Evolutionary conservation across 805 yeast species (phyloP), one percentile per base, ranked within the genome.

Genomic region (Schizosaccharomyces japonicus): DNA sequence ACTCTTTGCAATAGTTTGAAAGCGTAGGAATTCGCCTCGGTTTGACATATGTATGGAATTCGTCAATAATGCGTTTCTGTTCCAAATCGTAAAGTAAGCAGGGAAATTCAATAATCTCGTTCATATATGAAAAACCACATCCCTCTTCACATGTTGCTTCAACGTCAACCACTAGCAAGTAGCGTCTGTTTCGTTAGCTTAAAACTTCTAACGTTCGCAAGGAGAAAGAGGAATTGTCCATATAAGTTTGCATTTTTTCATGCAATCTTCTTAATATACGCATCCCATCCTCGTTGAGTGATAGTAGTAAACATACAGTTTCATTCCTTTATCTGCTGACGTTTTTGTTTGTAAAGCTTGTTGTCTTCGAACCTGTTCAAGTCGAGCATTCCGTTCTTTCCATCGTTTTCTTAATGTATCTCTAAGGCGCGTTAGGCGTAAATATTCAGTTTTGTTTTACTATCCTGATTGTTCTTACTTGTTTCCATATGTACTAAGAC

Each of bases 1-100:
- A 23, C 4, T 36, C 26, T 3, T 26, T 46, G 34, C 55, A 52
- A 25, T n/a, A 10, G 8, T 19, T 23, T 7, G 50, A 27, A 3
- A 52, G 39, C 13, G 13, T 23, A 10, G 48, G 48, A 3, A 13
- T n/a, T 11, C 17, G 10, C 2, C 45, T 42, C 15, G 55, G 55
- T 19, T 29, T 34, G 31, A 52, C 54, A 33, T 29, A 52, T 10
- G 52, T 47, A 29, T 52, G 54, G 25, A 52, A 53, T 29, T 48
- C 51, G 45, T 53, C 55, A 13, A 52, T 31, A n/a, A 52, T 49
- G 19, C 25, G 25, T 25, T 47, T 48, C 23, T 31, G 17, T 1
- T 45, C 27, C 10, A 52, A n/a, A 32, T 53, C 56, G 17, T 50
- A 47, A 31, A 53, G 68, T 11, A 71, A 34, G 32, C 42, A 26